Evolutionary conservation across 306 rosid genomes (phyloP).

Genomic region (Potentilla sterilis): DNA sequence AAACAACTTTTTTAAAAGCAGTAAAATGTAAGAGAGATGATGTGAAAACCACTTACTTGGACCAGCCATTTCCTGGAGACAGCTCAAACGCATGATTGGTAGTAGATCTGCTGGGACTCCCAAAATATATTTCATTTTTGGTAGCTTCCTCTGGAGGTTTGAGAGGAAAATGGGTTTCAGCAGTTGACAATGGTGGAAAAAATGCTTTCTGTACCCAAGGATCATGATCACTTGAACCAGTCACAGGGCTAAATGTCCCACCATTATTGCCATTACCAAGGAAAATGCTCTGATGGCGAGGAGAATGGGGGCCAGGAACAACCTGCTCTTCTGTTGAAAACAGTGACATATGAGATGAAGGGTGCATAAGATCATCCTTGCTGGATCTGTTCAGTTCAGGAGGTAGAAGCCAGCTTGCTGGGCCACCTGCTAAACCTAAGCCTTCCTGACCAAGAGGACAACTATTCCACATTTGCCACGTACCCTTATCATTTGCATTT

Average conservation of each 20-base stretch:
- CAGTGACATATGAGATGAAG: conserved; percentile 77
- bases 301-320: conserved; percentile 55
- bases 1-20: conserved; percentile 15
- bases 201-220: conserved; percentile 72
- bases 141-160: conserved; percentile 56
- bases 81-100: conserved; percentile 56
- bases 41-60: conserved; percentile 64
- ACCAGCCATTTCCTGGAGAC: conserved; percentile 64
- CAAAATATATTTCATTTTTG: conserved; percentile 62
- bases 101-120: conserved; percentile 61
- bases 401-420: conserved; percentile 76
- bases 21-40: conserved; percentile 14
- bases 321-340: conserved; percentile 71
- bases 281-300: conserved; percentile 61
- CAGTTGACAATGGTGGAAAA: conserved; percentile 71
- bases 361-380: conserved; percentile 67
- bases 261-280: conserved; percentile 74
- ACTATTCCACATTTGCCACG: conserved; percentile 98
- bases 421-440: conserved; percentile 78
- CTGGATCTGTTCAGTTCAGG: conserved; percentile 56
- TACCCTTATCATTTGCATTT: conserved; percentile 61
- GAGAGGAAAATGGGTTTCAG: conserved; percentile 40
- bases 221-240: conserved; percentile 59
- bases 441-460: conserved; percentile 92
- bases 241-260: conserved; percentile 59